phyloP scores from a whole-genome alignment of 345 rosid genomes.

The Iberis pinnata region DNA sequence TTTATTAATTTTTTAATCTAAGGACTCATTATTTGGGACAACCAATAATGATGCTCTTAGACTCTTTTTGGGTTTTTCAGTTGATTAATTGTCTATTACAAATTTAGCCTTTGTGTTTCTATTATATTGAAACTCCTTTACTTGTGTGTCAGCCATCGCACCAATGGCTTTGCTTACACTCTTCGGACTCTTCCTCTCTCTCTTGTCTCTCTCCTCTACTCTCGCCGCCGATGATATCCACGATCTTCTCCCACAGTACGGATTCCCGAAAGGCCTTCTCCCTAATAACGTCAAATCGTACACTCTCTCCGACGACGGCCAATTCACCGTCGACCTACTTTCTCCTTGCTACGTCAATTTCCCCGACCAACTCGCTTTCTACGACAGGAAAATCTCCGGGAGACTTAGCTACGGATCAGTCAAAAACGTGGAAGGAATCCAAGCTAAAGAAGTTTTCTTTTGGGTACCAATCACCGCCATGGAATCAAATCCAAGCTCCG shows the following conservation, averaged over 20 bases:
- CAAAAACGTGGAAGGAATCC: conserved; percentile 48
- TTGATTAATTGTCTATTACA: no score
- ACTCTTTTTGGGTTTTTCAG: no score
- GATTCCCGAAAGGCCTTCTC: conserved; percentile 65
- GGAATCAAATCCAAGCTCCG: conserved; percentile 34
- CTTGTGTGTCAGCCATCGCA: no score
- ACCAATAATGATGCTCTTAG: no score
- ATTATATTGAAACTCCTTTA: no score
- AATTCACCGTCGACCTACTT: conserved; percentile 40
- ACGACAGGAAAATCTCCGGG: conserved; percentile 46
- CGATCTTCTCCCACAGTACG: conserved; percentile 57
- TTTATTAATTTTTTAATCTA: no score
- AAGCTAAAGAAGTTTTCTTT: conserved; percentile 54
- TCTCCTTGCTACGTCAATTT: conserved; percentile 51
- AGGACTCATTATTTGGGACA: no score
- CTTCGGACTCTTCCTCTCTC: no score
- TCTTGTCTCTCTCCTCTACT: not conserved
- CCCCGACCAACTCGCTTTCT: conserved; percentile 45
- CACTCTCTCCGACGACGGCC: conserved; percentile 43
- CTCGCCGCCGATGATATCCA: conserved; percentile 40
- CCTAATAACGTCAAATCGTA: conserved; percentile 56
- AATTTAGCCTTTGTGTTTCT: no score
- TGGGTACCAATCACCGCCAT: conserved; percentile 68
- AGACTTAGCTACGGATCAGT: conserved; percentile 57
- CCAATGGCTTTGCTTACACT: no score